Evolutionary conservation across 306 rosid genomes (phyloP).

Genomic region (Hylodesmum podocarpum): DNA sequence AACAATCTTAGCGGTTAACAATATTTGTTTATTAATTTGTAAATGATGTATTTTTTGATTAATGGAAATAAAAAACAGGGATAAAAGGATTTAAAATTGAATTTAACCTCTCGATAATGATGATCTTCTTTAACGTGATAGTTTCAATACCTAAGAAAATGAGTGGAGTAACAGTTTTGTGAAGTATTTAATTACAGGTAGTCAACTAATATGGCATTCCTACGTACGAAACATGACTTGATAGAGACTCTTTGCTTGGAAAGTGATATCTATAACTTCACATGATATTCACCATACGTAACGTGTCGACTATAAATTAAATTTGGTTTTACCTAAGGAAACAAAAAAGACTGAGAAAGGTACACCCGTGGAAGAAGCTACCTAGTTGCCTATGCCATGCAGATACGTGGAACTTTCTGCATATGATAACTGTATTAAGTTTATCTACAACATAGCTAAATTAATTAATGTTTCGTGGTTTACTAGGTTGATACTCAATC

Average conservation of each 20-base stretch:
- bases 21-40: too few species aligned
- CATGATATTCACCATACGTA: neutral
- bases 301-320: neutral
- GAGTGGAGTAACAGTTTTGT: neutral
- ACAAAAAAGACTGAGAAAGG: neutral
- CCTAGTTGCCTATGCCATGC: neutral
- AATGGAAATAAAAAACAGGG: too few species aligned
- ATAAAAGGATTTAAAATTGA: too few species aligned
- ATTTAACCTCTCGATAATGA: too few species aligned
- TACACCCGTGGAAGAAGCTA: neutral
- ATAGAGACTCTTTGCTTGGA: neutral
- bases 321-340: constrained; percentile 6
- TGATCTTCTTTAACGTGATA: too few species aligned
- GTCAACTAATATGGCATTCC: neutral
- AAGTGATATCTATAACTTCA: neutral
- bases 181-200: neutral
- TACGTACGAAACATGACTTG: neutral
- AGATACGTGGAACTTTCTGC: constrained; percentile 20
- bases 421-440: neutral
- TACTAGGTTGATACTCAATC: neutral
- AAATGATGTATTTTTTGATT: too few species aligned
- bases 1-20: too few species aligned
- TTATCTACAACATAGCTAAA: neutral
- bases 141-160: neutral
- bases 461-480: neutral